Evolutionary conservation across 768 basidiomycete species (phyloP), one percentile per base, ranked within the genome.

Genomic region (Cubamyces lactineus): DNA sequence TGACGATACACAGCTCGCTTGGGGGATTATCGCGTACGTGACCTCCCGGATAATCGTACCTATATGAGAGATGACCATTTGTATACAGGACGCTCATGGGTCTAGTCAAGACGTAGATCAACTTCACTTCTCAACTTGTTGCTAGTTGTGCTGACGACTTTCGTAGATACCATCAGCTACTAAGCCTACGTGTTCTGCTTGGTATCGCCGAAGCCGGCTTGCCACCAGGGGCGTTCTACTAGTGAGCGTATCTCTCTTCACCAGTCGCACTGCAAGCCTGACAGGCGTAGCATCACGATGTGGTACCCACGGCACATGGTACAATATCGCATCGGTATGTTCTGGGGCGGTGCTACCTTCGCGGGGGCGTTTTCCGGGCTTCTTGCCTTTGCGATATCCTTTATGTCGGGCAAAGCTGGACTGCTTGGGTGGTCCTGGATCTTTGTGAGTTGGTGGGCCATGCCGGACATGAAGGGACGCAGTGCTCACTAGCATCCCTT

Each of bases 211-310:
- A 90, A 73, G 85, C 87, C 4, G 87, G 89, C 4, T 68, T 89
- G 5, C 89, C 86, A 70, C 88, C 88, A 11, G 88, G 88, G 28
- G 85, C 89, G 11, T 80, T 83, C 0, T 91, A 88, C 74, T 89
- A 87, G 88, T 88, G 60, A 46, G 65, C 56, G 2, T 23, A 11
- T 3, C 13, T 17, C 28, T 1, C 9, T 17, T 11, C 2, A 41
- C 12, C n/a, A 1, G 9, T 23, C 24, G 46, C 17, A 43, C 15
- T 11, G 8, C 9, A 26, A 11, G 15, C 12, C 23, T 23, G 13
- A 26, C 8, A 23, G 1, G 24, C 3, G 17, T 24, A 61, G 60
- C 26, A 47, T 61, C 24, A 61, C 53, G n/a, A 50, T 59, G 41
- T 59, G 71, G 69, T 72, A 72, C 43, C 69, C 69, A 0, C 59